phyloP scores from a whole-genome alignment of 163 green algal genomes.

The Prototheca cutis region DNA sequence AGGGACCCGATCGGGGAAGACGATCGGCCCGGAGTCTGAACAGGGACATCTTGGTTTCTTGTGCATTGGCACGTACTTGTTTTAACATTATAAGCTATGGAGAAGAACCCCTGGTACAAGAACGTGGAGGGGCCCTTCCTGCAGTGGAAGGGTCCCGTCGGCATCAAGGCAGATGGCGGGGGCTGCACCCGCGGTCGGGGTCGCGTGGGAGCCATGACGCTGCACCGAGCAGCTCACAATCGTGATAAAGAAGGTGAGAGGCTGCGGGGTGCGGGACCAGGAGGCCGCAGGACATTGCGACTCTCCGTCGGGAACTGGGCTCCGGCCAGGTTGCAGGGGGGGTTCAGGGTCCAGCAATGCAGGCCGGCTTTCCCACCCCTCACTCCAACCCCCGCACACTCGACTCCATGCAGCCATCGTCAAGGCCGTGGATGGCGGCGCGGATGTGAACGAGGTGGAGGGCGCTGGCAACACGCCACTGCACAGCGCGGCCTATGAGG shows the following conservation, averaged over 20 bases:
- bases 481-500: conserved; percentile 75
- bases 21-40: no score
- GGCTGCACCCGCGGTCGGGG: conserved; percentile 65
- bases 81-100: no score
- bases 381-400: no score
- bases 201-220: conserved; percentile 64
- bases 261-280: no score
- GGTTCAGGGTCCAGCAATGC: no score
- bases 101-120: conserved; percentile 71
- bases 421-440: conserved; percentile 45
- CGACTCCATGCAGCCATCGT: conserved; percentile 54
- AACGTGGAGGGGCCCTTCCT: conserved; percentile 53
- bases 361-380: no score
- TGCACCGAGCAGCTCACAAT: conserved; percentile 72
- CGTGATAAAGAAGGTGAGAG: conserved; percentile 44
- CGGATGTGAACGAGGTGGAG: conserved; percentile 86
- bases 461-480: conserved; percentile 81
- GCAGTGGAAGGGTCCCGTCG: conserved; percentile 57
- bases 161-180: conserved; percentile 74
- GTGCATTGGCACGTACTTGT: no score
- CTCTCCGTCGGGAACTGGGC: no score
- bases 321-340: no score
- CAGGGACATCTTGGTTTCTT: no score
- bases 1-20: no score
- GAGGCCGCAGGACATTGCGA: no score